Conservation (phyloP, 2,329 filamentous ascomycete genomes). For the Phialophora chinensis region DNA sequence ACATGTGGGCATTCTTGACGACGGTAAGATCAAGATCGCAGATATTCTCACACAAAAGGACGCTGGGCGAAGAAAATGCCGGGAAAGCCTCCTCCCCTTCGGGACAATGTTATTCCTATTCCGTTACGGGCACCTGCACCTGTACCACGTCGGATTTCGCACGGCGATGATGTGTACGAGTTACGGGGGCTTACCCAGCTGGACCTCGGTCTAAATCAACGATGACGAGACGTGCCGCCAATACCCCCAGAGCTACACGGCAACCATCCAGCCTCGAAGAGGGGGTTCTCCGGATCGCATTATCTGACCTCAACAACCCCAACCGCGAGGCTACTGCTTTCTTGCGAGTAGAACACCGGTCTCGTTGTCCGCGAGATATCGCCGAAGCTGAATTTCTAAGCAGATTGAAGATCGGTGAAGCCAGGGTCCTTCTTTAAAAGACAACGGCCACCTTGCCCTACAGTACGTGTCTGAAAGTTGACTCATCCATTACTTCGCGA, state of each 20-base stretch:
- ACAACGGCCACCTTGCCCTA: not conserved
- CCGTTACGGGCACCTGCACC: not conserved
- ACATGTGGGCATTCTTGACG: not conserved
- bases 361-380: slow-evolving; percentile 18
- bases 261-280: not conserved
- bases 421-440: not conserved
- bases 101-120: not conserved
- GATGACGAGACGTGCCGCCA: not conserved
- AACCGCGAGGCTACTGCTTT: not conserved
- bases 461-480: not conserved
- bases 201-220: not conserved
- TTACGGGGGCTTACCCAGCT: not conserved
- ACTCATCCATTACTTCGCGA: slow-evolving; percentile 20
- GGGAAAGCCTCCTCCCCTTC: not conserved
- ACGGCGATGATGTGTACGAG: not conserved
- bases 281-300: not conserved
- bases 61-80: not conserved
- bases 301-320: not conserved
- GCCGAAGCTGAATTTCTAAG: slow-evolving; percentile 27
- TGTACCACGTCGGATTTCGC: not conserved
- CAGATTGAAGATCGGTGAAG: not conserved
- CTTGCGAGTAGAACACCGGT: slow-evolving; percentile 8
- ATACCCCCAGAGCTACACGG: not conserved
- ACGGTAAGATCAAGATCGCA: not conserved
- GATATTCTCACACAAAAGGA: too few species aligned